Conservation (phyloP, 2,329 filamentous ascomycete species). For the Cladosporium velox region DNA sequence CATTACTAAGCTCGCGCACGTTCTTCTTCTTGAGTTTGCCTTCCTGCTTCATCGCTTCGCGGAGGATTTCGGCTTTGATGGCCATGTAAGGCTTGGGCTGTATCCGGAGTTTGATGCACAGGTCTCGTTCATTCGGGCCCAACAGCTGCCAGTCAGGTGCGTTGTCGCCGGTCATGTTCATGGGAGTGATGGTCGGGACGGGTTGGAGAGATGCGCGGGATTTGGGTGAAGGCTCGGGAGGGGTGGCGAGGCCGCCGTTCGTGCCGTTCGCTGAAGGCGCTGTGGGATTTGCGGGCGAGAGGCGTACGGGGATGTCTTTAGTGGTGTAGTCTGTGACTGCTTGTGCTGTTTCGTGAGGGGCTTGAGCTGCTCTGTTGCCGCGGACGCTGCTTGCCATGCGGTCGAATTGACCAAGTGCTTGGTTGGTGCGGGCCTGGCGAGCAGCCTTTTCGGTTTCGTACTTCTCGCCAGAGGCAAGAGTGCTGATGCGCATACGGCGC, state of each 20-base stretch:
- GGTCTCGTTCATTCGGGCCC: conserved; percentile 77
- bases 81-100: conserved; percentile 94
- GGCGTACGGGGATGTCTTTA: conserved; percentile 35
- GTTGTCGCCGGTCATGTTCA: conserved; percentile 72
- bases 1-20: conserved; percentile 78
- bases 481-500: conserved; percentile 80
- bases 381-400: conserved; percentile 33
- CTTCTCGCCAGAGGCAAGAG: conserved; percentile 83
- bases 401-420: conserved; percentile 34
- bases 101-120: conserved; percentile 81
- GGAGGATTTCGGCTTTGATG: conserved; percentile 90
- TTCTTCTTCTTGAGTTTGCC: conserved; percentile 92
- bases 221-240: conserved; percentile 25
- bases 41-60: conserved; percentile 85
- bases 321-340: conserved; percentile 38
- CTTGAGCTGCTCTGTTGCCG: conserved; percentile 27
- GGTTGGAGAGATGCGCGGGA: conserved; percentile 30
- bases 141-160: conserved; percentile 83
- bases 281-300: conserved; percentile 24
- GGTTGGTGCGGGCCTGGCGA: conserved; percentile 61
- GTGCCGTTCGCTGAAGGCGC: conserved; percentile 22
- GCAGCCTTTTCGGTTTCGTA: conserved; percentile 86
- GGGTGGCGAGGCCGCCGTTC: conserved; percentile 16
- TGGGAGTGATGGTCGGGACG: conserved; percentile 57
- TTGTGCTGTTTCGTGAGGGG: conserved; percentile 32